Evolutionary conservation across 371 early-diverging fungal genomes (phyloP).

Genomic region (Fennellomyces sp.): DNA sequence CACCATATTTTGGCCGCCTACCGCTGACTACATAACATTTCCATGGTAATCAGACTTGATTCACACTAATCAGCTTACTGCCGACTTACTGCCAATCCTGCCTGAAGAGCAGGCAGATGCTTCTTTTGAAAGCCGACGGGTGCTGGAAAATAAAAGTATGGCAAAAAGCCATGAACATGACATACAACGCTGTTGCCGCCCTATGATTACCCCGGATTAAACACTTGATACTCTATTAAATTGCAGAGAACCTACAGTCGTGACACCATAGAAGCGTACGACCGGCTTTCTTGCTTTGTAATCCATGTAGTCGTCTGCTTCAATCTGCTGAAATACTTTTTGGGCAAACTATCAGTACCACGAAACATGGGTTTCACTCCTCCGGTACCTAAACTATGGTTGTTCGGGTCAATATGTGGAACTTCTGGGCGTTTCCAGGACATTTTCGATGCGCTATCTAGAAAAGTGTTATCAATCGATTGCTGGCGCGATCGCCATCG

Average conservation of each 20-base stretch:
- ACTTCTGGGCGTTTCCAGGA: constrained; percentile 33
- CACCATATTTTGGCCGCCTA: constrained; percentile 33
- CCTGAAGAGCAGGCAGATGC: constrained; percentile 59
- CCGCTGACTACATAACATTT: constrained; percentile 18
- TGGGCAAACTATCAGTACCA: neutral
- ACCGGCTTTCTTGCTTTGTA: constrained; percentile 51
- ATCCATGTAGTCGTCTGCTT: constrained; percentile 82
- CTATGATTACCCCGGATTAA: constrained; percentile 31
- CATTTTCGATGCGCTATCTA: neutral
- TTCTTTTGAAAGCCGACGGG: constrained; percentile 75
- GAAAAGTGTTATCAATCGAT: neutral
- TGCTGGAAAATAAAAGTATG: constrained; percentile 96
- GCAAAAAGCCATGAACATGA: constrained; percentile 91
- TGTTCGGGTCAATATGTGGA: constrained; percentile 28
- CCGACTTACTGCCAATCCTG: constrained; percentile 63
- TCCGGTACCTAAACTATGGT: constrained; percentile 39
- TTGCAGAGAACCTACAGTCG: constrained; percentile 61
- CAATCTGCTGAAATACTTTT: constrained; percentile 93
- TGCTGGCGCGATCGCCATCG: neutral
- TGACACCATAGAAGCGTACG: constrained; percentile 88
- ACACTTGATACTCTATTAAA: neutral
- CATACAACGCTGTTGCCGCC: constrained; percentile 87
- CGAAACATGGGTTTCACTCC: neutral
- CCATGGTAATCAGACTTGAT: neutral
- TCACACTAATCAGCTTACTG: too few species aligned